Percentiles rank a stretch among this genome's conserved stretches.
These are phyloP conservation scores for Apiospora marii DNA, from an alignment of 2,329 filamentous ascomycete species.

Conservation along the genomic window DNA sequence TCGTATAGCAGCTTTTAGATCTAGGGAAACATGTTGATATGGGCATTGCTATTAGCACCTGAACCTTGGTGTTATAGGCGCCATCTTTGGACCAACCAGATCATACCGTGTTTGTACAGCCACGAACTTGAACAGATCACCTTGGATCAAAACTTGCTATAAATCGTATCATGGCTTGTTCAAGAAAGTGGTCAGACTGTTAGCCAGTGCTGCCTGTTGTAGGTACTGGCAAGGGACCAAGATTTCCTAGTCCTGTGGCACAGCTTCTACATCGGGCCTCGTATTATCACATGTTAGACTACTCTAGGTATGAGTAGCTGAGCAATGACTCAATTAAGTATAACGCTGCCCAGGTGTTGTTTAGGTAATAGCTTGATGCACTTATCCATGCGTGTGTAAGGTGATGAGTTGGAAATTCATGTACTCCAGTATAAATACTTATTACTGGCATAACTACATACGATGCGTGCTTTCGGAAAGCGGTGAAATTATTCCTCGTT, in stretches of 20 bases:
- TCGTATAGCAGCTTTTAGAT: neutral
- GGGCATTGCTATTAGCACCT: neutral
- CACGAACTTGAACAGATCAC: neutral
- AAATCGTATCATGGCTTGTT: too few relatives aligned
- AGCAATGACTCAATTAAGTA: neutral
- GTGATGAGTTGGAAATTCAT: neutral
- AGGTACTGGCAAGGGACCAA: neutral
- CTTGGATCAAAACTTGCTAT: neutral
- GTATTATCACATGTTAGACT: neutral
- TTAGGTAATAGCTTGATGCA: neutral
- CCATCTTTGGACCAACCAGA: neutral
- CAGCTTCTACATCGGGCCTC: neutral
- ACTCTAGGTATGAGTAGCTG: neutral
- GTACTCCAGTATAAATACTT: neutral
- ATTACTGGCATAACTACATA: neutral
- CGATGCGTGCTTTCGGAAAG: neutral
- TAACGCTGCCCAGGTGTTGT: too few relatives aligned
- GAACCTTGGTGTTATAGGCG: neutral
- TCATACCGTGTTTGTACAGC: neutral
- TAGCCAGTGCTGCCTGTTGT: neutral
- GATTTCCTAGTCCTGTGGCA: neutral
- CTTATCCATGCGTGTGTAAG: neutral
- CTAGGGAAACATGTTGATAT: neutral
- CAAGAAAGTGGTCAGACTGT: neutral
- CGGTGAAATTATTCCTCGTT: slow-evolving; percentile 13